phyloP scores from a whole-genome alignment of 2,329 filamentous ascomycete species.

The Aspergillus sp. region DNA sequence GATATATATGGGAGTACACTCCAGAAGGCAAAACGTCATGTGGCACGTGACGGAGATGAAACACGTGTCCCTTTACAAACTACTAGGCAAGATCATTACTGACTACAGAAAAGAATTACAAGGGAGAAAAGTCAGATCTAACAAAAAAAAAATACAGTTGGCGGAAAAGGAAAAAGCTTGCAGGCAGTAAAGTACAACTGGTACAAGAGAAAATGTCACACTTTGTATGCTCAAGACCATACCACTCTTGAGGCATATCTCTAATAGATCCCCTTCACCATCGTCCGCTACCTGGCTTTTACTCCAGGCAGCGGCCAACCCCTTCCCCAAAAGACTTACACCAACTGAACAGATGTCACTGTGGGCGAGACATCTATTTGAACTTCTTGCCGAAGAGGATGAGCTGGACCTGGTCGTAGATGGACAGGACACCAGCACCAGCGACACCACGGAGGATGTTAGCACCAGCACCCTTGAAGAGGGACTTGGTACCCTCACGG shows the following conservation, averaged over 20 bases:
- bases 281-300: slow-evolving; percentile 28
- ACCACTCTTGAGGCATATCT: slow-evolving; percentile 46
- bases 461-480: slow-evolving; percentile 99
- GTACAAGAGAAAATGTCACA: slow-evolving; percentile 45
- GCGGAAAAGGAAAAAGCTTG: slow-evolving; percentile 42
- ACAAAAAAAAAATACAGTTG: slow-evolving; percentile 25
- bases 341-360: slow-evolving; percentile 17
- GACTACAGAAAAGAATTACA: not conserved
- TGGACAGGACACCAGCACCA: slow-evolving; percentile 99
- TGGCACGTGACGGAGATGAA: not conserved
- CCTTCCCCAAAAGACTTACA: slow-evolving; percentile 24
- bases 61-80: not conserved
- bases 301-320: slow-evolving; percentile 28
- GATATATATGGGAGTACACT: no score
- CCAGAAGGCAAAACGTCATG: slow-evolving; percentile 1
- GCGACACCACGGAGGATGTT: slow-evolving; percentile 99
- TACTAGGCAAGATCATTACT: no score
- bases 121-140: not conserved
- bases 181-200: slow-evolving; percentile 52
- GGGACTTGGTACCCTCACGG: slow-evolving; percentile 94
- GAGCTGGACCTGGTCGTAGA: slow-evolving; percentile 99
- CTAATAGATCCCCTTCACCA: slow-evolving; percentile 35
- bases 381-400: slow-evolving; percentile 99
- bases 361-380: slow-evolving; percentile 31
- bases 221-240: slow-evolving; percentile 47